A percentile compares a stretch with the other conserved stretches of the same genome.
Conservation (phyloP, 192 early-diverging fungal genomes). For the Dimargaris xerosporica region DNA sequence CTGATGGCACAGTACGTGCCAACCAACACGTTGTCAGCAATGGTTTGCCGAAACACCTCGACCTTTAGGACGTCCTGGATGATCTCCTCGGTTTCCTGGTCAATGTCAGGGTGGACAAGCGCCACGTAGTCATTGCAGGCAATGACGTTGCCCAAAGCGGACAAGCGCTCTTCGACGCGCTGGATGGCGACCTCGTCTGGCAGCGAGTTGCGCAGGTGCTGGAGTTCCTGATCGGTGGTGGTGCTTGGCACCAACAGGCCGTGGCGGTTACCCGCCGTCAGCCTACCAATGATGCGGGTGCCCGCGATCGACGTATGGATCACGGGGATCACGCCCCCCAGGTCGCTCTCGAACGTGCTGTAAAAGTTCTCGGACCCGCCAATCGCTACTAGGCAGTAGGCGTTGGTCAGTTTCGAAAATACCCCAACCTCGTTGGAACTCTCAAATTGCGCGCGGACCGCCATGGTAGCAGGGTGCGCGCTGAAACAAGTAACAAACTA, state of each 20-base stretch:
- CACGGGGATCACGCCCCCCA: constrained; percentile 89
- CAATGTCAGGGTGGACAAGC: constrained; percentile 94
- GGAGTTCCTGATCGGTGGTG: constrained; percentile 95
- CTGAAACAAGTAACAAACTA: not conserved
- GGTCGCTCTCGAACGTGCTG: constrained; percentile 88
- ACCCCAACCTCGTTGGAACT: constrained; percentile 99
- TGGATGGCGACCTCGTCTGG: constrained; percentile 88
- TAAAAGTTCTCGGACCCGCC: constrained; percentile 99
- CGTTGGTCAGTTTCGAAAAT: constrained; percentile 93
- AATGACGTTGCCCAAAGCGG: constrained; percentile 96
- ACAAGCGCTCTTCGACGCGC: constrained; percentile 93
- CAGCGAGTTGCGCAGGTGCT: constrained; percentile 90
- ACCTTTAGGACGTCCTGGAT: constrained; percentile 96
- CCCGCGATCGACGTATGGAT: constrained; percentile 95
- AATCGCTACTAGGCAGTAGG: constrained; percentile 91
- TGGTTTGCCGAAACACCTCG: constrained; percentile 96
- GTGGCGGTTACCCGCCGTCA: constrained; percentile 86
- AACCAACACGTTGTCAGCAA: constrained; percentile 94
- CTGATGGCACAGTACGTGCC: constrained; percentile 89
- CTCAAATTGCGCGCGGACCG: constrained; percentile 85
- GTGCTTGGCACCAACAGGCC: constrained; percentile 88
- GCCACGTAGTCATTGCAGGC: constrained; percentile 99
- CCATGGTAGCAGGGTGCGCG: not conserved
- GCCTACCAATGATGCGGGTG: constrained; percentile 88
- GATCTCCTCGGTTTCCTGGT: constrained; percentile 97